A percentile compares a stretch with the other conserved stretches of the same genome.
Evolutionary conservation across 2,329 filamentous ascomycete genomes (phyloP).

Genomic region (Chlorencoelia australis): DNA sequence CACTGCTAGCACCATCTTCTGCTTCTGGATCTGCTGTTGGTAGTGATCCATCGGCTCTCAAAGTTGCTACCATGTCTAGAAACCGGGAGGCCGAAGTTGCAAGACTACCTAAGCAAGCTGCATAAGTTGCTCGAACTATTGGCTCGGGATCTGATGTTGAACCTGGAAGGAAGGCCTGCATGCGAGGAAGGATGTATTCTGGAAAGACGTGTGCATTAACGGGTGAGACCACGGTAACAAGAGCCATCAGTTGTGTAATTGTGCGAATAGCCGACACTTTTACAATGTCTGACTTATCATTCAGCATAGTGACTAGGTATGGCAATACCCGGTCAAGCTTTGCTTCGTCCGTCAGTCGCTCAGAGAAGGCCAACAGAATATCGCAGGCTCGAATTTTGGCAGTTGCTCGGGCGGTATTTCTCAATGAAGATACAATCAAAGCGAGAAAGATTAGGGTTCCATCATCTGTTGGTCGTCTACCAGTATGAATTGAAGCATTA

Average conservation of each 20-base stretch:
- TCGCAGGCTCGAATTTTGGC: conserved; percentile 85
- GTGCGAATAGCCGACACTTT: conserved; percentile 77
- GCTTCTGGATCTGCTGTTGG: conserved; percentile 68
- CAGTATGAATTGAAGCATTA: conserved; percentile 48
- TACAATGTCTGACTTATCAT: conserved; percentile 75
- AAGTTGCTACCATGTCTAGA: conserved; percentile 80
- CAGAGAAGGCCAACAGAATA: conserved; percentile 81
- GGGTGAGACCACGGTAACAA: conserved; percentile 79
- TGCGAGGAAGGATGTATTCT: conserved; percentile 56
- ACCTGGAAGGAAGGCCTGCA: conserved; percentile 48
- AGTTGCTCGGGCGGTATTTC: conserved; percentile 82
- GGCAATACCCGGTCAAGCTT: conserved; percentile 90
- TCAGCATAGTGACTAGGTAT: conserved; percentile 74
- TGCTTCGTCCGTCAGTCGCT: conserved; percentile 85
- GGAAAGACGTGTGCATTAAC: conserved; percentile 61
- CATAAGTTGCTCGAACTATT: conserved; percentile 81
- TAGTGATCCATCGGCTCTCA: conserved; percentile 74
- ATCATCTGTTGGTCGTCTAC: conserved; percentile 62
- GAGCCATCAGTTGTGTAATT: conserved; percentile 76
- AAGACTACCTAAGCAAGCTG: conserved; percentile 80
- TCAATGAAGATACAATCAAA: conserved; percentile 75
- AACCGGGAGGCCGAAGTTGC: conserved; percentile 79
- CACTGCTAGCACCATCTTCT: conserved; percentile 58
- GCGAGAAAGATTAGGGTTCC: conserved; percentile 89
- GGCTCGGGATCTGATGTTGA: conserved; percentile 48